Conservation (phyloP, 768 basidiomycete genomes). For the Tubosaeta sp. region DNA sequence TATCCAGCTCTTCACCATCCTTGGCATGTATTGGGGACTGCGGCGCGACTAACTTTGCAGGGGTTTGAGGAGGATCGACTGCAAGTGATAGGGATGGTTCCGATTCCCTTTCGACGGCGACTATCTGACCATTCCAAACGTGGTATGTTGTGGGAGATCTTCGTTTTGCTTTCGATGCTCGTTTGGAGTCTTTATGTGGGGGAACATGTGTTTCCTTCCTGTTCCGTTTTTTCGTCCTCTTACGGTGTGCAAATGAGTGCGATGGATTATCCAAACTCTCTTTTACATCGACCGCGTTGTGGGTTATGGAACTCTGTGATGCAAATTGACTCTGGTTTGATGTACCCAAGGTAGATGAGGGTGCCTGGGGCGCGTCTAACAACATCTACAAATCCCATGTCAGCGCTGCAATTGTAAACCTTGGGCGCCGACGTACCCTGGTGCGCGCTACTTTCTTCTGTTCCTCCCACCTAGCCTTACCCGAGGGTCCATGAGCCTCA, state of each 20-base stretch:
- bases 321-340: not conserved
- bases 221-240: slow-evolving; percentile 1
- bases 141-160: slow-evolving; percentile 2
- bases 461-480: not conserved
- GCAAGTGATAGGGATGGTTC: not conserved
- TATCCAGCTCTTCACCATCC: not conserved
- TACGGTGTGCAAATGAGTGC: not conserved
- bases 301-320: not conserved
- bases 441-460: not conserved
- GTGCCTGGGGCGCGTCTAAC: not conserved
- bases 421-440: slow-evolving; percentile 1
- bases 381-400: not conserved
- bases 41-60: not conserved
- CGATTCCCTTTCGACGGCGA: not conserved
- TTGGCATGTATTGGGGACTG: not conserved
- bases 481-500: not conserved
- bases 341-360: not conserved
- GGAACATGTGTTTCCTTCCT: not conserved
- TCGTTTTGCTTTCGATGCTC: not conserved
- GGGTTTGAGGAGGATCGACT: not conserved
- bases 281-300: no score
- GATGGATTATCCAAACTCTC: not conserved
- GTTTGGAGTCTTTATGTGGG: not conserved
- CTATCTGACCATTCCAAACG: slow-evolving; percentile 16
- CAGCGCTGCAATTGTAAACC: not conserved